These are phyloP conservation scores for Naganishia albida DNA, from an alignment of 1,284 basidiomycete species.

Conservation along the genomic window DNA sequence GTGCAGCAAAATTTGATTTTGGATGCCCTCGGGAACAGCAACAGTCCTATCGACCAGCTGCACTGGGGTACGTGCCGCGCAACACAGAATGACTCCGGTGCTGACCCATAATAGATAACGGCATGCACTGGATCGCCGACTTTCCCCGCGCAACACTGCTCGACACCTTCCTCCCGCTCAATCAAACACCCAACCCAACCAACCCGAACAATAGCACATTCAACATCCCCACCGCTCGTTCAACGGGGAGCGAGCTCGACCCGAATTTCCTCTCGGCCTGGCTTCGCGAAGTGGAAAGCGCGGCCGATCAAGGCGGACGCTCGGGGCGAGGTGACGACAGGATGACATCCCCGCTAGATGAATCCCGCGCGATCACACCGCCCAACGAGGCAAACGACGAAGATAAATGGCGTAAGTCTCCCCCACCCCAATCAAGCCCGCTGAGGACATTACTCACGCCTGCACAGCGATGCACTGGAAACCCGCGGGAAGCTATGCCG, in stretches of 20 bases:
- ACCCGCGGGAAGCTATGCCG: slow-evolving; percentile 24
- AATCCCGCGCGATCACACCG: slow-evolving; percentile 11
- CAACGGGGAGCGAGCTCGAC: slow-evolving; percentile 20
- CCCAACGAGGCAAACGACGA: slow-evolving; percentile 30
- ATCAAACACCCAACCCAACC: slow-evolving; percentile 6
- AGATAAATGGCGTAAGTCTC: slow-evolving; percentile 33
- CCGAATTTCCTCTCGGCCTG: slow-evolving; percentile 23
- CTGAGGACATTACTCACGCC: background rate
- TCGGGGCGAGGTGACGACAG: background rate
- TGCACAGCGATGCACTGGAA: slow-evolving; percentile 21
- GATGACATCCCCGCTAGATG: background rate
- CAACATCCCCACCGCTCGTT: slow-evolving; percentile 14
- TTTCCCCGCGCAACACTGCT: slow-evolving; percentile 15
- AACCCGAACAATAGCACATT: slow-evolving; percentile 21
- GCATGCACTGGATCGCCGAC: slow-evolving; percentile 32
- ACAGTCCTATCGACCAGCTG: slow-evolving; percentile 21
- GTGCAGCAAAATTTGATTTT: slow-evolving; percentile 30
- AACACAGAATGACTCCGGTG: background rate
- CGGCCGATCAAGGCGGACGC: background rate
- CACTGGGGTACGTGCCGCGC: slow-evolving; percentile 19
- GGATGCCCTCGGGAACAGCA: slow-evolving; percentile 30
- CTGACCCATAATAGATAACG: slow-evolving; percentile 17
- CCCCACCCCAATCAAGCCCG: background rate
- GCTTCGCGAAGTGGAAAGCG: slow-evolving; percentile 23
- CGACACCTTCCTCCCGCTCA: slow-evolving; percentile 15